Evolutionary conservation across 2,329 filamentous ascomycete species (phyloP).

Genomic region (Cryphonectria naterciae): DNA sequence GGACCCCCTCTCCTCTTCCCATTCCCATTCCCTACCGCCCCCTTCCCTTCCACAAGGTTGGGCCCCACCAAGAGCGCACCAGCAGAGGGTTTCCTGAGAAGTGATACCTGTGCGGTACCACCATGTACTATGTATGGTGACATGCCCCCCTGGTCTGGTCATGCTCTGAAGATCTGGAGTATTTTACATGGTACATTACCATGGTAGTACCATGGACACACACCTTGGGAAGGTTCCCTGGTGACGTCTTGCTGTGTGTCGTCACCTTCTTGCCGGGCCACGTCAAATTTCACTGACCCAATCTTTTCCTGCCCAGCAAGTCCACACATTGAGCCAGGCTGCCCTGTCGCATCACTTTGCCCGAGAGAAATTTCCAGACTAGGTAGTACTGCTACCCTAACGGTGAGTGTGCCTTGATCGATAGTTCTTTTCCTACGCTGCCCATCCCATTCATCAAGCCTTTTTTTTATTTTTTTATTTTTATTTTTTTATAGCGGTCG

Average conservation of each 20-base stretch:
- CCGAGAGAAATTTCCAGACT: neutral
- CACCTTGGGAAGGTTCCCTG: neutral
- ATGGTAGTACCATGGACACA: neutral
- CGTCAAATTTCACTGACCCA: conserved; percentile 21
- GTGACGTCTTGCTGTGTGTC: conserved; percentile 21
- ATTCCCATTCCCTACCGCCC: too few relatives aligned
- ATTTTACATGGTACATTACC: conserved; percentile 3
- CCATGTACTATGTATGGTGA: neutral
- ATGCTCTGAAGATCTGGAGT: conserved; percentile 7
- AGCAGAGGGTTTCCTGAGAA: neutral
- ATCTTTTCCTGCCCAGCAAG: conserved; percentile 6
- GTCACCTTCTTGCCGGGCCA: conserved; percentile 22
- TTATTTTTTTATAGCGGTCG: neutral
- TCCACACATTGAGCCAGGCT: neutral
- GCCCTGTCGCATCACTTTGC: neutral
- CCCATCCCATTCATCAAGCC: neutral
- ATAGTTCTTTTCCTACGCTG: neutral
- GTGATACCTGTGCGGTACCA: neutral
- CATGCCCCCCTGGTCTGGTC: neutral
- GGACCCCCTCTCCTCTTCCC: too few relatives aligned
- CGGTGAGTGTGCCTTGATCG: neutral
- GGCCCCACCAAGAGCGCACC: neutral
- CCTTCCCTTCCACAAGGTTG: neutral
- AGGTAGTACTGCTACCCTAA: neutral
- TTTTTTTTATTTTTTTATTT: neutral